Conservation (phyloP, 2,329 filamentous ascomycete species). For the Verticillium nubilum region DNA sequence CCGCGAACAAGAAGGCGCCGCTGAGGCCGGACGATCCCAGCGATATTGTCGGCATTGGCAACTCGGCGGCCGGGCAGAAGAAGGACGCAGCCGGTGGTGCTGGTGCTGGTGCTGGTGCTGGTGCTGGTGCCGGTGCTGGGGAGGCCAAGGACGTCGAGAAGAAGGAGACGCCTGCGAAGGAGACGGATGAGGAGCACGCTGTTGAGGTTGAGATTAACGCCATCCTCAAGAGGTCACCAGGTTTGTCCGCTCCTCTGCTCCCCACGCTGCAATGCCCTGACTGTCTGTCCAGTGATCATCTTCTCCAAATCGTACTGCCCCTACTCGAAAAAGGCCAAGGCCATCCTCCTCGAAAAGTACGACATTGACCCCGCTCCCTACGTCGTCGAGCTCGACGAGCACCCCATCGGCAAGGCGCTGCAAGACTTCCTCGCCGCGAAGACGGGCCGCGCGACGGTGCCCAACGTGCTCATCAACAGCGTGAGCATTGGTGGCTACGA, state of each 20-base stretch:
- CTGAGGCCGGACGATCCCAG: slow-evolving; percentile 54
- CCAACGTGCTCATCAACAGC: slow-evolving; percentile 85
- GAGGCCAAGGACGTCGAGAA: slow-evolving; percentile 25
- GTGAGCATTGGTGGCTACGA: slow-evolving; percentile 88
- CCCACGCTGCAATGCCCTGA: slow-evolving; percentile 3
- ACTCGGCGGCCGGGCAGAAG: slow-evolving; percentile 48
- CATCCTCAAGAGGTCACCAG: slow-evolving; percentile 79
- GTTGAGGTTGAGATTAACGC: slow-evolving; percentile 67
- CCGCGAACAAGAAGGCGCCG: slow-evolving; percentile 61
- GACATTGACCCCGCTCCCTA: slow-evolving; percentile 74
- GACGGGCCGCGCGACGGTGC: slow-evolving; percentile 81
- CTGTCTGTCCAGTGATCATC: slow-evolving; percentile 64
- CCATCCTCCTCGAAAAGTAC: slow-evolving; percentile 78
- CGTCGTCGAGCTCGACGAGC: slow-evolving; percentile 85
- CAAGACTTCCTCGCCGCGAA: slow-evolving; percentile 66
- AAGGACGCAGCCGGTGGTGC: slow-evolving; percentile 35
- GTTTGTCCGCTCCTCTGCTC: slow-evolving; percentile 42
- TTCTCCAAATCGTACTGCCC: slow-evolving; percentile 96
- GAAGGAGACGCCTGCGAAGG: slow-evolving; percentile 44
- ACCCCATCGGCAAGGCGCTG: slow-evolving; percentile 66
- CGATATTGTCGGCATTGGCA: slow-evolving; percentile 53
- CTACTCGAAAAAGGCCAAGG: slow-evolving; percentile 79
- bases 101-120: slow-evolving; percentile 24
- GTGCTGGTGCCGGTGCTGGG: slow-evolving; percentile 26
- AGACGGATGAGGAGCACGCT: slow-evolving; percentile 55